Evolutionary conservation across 345 rosid genomes (phyloP).

Genomic region (Theobroma cacao): DNA sequence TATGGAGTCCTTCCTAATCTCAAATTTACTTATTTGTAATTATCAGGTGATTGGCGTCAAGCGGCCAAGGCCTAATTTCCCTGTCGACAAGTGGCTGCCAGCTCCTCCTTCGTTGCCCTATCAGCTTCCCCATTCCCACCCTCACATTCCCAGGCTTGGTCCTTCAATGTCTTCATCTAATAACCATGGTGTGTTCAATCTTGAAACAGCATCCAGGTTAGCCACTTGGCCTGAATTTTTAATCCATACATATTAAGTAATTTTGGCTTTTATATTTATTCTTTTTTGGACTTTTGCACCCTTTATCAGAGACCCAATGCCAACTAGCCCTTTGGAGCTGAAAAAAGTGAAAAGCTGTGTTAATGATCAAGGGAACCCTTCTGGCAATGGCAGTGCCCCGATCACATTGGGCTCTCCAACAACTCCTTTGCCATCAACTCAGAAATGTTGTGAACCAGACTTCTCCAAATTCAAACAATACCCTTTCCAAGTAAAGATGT

Average conservation of each 20-base stretch:
- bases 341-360: slow-evolving; percentile 24
- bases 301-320: slow-evolving; percentile 33
- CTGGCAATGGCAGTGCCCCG: slow-evolving; percentile 20
- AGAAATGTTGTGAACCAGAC: slow-evolving; percentile 27
- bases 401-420: slow-evolving; percentile 33
- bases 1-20: background rate
- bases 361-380: slow-evolving; percentile 25
- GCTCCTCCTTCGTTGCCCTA: slow-evolving; percentile 16
- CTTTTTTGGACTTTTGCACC: background rate
- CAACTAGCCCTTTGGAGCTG: slow-evolving; percentile 20
- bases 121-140: slow-evolving; percentile 15
- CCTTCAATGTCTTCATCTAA: slow-evolving; percentile 17
- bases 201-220: slow-evolving; percentile 39
- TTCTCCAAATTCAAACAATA: slow-evolving; percentile 11
- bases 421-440: slow-evolving; percentile 17
- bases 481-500: slow-evolving; percentile 26
- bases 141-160: slow-evolving; percentile 15
- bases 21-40: background rate
- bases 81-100: slow-evolving; percentile 23
- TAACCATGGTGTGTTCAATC: slow-evolving; percentile 9
- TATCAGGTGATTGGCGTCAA: slow-evolving; percentile 46
- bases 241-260: background rate
- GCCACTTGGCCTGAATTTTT: background rate
- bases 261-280: background rate
- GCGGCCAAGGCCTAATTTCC: slow-evolving; percentile 34